Percentiles rank a stretch among this genome's conserved stretches.
Evolutionary conservation across 73 alveolate species (phyloP).

Genomic region (Blepharisma stoltei): DNA sequence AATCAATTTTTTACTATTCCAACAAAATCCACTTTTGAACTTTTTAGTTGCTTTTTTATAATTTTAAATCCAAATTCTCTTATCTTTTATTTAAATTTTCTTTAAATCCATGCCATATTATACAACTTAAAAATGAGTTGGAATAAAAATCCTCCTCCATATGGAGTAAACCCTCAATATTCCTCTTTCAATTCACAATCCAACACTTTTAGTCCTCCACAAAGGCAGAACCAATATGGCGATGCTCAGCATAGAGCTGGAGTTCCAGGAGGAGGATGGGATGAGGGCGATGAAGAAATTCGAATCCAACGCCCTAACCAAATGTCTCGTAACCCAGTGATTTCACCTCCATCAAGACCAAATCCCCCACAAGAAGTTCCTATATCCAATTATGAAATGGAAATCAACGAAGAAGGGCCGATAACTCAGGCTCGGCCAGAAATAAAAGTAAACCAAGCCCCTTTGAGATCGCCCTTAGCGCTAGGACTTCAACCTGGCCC

Average conservation of each 20-base stretch:
- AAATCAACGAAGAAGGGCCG: background rate
- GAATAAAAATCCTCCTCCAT: constrained; percentile 34
- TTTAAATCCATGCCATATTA: too few relatives aligned
- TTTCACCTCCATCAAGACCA: background rate
- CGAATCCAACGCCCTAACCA: background rate
- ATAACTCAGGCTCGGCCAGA: constrained; percentile 1
- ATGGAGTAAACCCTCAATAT: constrained; percentile 30
- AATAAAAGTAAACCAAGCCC: background rate
- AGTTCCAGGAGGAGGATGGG: constrained; percentile 38
- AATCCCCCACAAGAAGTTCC: background rate
- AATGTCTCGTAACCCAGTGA: background rate
- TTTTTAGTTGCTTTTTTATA: too few relatives aligned
- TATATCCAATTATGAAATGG: background rate
- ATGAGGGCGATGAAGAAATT: constrained; percentile 8
- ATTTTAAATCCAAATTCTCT: too few relatives aligned
- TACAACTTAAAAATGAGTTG: constrained; percentile 4
- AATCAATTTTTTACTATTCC: too few relatives aligned
- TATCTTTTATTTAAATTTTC: too few relatives aligned
- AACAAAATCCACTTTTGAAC: too few relatives aligned
- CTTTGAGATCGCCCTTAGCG: background rate
- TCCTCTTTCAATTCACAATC: constrained; percentile 13
- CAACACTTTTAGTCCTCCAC: constrained; percentile 21
- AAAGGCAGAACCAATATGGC: background rate
- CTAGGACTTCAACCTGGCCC: constrained; percentile 6
- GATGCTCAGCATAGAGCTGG: constrained; percentile 6